A percentile compares a stretch with the other conserved stretches of the same genome.
These are phyloP conservation scores for Triglochin maritima DNA, from an alignment of 106 monocot genomes.

Conservation along the genomic window DNA sequence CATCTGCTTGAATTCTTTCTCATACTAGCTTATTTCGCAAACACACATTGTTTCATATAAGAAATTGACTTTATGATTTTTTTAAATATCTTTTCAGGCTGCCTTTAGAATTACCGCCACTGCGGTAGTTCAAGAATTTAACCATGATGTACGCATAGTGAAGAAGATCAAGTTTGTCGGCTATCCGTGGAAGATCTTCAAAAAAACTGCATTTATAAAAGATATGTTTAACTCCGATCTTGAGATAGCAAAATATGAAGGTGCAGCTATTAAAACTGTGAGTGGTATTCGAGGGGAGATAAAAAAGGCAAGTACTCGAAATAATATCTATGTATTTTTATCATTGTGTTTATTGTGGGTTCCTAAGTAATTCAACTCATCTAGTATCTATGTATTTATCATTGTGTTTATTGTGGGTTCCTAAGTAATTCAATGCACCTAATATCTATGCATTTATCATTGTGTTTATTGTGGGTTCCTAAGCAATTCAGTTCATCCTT, in stretches of 20 bases:
- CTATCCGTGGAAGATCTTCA: conserved; percentile 84
- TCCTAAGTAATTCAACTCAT: too few relatives aligned
- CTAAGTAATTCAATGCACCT: too few relatives aligned
- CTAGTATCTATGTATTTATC: too few relatives aligned
- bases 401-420: too few relatives aligned
- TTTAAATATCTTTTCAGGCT: conserved; percentile 16
- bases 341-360: too few relatives aligned
- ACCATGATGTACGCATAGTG: conserved; percentile 75
- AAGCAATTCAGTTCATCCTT: too few relatives aligned
- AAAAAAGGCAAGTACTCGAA: conserved; percentile 56
- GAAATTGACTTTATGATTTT: too few relatives aligned
- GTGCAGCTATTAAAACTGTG: conserved; percentile 78
- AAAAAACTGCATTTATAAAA: conserved; percentile 87
- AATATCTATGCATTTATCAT: too few relatives aligned
- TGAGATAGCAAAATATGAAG: conserved; percentile 93
- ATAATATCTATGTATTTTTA: not conserved
- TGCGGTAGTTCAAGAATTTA: conserved; percentile 62
- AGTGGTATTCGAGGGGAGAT: conserved; percentile 88
- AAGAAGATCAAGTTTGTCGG: conserved; percentile 97
- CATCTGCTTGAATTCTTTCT: too few relatives aligned
- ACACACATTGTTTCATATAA: too few relatives aligned
- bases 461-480: too few relatives aligned
- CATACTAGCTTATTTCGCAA: too few relatives aligned
- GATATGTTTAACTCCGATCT: conserved; percentile 98
- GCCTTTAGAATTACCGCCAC: conserved; percentile 54